Conservation (phyloP, 768 basidiomycete genomes). For the Tylopilus vinaceipallidus region DNA sequence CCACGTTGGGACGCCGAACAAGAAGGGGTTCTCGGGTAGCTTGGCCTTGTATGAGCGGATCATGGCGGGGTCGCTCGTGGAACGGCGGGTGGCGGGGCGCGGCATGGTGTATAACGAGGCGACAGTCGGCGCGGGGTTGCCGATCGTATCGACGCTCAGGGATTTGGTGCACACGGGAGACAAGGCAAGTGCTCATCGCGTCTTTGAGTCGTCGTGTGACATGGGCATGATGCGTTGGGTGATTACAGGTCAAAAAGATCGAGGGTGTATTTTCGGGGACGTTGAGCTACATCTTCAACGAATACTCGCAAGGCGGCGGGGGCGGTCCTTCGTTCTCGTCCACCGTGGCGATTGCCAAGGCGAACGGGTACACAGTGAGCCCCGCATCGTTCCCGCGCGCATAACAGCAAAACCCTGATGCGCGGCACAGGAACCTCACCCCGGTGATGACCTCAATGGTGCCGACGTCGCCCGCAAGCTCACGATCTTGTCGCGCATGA, state of each 20-base stretch:
- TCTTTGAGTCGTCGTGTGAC: too few relatives aligned
- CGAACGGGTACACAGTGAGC: slow-evolving; percentile 90
- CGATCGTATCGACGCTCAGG: slow-evolving; percentile 87
- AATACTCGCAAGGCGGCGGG: slow-evolving; percentile 73
- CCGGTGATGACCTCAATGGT: slow-evolving; percentile 94
- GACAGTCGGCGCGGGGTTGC: slow-evolving; percentile 95
- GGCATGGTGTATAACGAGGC: slow-evolving; percentile 81
- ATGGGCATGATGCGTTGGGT: too few relatives aligned
- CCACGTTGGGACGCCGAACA: slow-evolving; percentile 93
- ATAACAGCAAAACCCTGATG: not conserved
- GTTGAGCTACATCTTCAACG: slow-evolving; percentile 98
- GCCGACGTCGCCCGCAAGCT: slow-evolving; percentile 97
- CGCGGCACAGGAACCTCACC: slow-evolving; percentile 86
- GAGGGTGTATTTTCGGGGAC: slow-evolving; percentile 99
- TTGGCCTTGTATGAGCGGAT: slow-evolving; percentile 68
- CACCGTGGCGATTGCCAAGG: slow-evolving; percentile 83
- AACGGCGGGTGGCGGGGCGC: slow-evolving; percentile 21
- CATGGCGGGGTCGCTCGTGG: slow-evolving; percentile 41
- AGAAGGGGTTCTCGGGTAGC: slow-evolving; percentile 88
- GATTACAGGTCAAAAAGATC: slow-evolving; percentile 73
- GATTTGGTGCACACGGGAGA: slow-evolving; percentile 93
- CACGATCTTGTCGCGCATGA: slow-evolving; percentile 86
- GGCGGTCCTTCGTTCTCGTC: slow-evolving; percentile 81
- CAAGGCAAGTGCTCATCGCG: slow-evolving; percentile 50
- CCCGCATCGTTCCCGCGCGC: not conserved